Evolutionary conservation across 768 basidiomycete species (phyloP), one percentile per base, ranked within the genome.

Genomic region (Pilatotrama ljubarskyi): DNA sequence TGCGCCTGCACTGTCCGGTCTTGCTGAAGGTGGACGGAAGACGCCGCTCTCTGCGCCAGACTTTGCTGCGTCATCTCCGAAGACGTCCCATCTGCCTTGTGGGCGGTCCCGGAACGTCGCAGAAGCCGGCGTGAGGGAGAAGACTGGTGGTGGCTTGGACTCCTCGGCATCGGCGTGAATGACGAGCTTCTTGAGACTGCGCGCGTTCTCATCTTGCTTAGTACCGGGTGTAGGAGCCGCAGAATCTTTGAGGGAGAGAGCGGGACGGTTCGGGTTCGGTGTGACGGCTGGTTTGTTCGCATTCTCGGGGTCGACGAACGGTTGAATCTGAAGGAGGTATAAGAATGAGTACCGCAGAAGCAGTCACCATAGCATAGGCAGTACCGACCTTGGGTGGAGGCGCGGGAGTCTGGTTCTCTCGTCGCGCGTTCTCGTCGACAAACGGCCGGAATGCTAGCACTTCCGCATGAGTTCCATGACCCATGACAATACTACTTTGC

Each of bases 381-480:
- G 10, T 32, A 32, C 29, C 5, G 69, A 82, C 84, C 71, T 81
- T 81, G 9, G 76, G 67, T 43, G 61, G 51, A 9, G 47, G 52
- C 20, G 74, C 74, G 35, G 63, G 75, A 20, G 62, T 72, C 58
- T 64, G 57, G 74, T 84, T 77, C 68, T 83, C 76, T 63, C 80
- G 76, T 49, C 74, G 73, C 5, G 74, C 72, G 63, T 84, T 84
- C 67, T 88, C 87, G 52, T 90, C 90, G 1, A 84, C 77, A 65
- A 86, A 90, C 8, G 90, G 88, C 59, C 81, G 82, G 72, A 91
- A 90, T 29, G 78, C 85, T 83, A 62, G 13, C 41, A 4, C 2
- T 26, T 24, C 2, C 3, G 44, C 17, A 2, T 24, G n/a, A 35
- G 15, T 14, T 20, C 8, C 10, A 3, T 18, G 18, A 37, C 36